Evolutionary conservation across 2,329 filamentous ascomycete species (phyloP).

Genomic region (Drechslerella stenobrocha): DNA sequence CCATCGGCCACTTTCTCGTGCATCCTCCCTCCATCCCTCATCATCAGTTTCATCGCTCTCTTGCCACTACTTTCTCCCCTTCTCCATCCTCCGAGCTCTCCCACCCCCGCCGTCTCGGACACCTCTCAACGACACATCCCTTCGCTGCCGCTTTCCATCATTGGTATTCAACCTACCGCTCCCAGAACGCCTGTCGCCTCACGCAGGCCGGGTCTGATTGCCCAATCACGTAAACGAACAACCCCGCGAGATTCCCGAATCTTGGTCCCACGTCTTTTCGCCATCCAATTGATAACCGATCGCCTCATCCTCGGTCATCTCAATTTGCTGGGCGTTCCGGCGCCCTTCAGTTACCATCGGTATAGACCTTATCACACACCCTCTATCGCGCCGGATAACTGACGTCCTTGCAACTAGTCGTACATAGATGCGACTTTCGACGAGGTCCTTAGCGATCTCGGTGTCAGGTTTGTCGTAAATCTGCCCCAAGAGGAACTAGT

Average conservation of each 20-base stretch:
- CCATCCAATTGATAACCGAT: slow-evolving; percentile 17
- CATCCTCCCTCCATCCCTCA: slow-evolving; percentile 9
- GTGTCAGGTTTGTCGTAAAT: slow-evolving; percentile 84
- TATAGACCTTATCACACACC: too few species aligned
- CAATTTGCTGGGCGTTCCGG: slow-evolving; percentile 29
- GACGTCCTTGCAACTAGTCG: slow-evolving; percentile 45
- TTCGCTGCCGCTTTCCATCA: slow-evolving; percentile 3
- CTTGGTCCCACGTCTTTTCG: slow-evolving; percentile 8
- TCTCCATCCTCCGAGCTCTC: not conserved
- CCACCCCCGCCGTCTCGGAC: not conserved
- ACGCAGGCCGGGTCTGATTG: slow-evolving; percentile 5
- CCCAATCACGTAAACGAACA: slow-evolving; percentile 13
- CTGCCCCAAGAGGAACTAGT: slow-evolving; percentile 86
- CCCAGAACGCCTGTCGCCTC: slow-evolving; percentile 1
- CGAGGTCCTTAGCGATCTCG: slow-evolving; percentile 52
- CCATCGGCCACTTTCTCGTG: slow-evolving; percentile 12
- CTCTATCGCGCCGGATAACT: not conserved
- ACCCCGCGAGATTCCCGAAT: not conserved
- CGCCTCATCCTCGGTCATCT: slow-evolving; percentile 8
- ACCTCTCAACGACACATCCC: not conserved
- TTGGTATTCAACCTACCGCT: not conserved
- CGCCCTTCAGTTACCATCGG: slow-evolving; percentile 45
- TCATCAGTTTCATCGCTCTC: not conserved
- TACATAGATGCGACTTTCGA: slow-evolving; percentile 51
- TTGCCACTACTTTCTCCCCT: not conserved